Percentiles rank a stretch among this genome's conserved stretches.
Evolutionary conservation across 441 rosid genomes (phyloP).

Genomic region (Kokia cookei): DNA sequence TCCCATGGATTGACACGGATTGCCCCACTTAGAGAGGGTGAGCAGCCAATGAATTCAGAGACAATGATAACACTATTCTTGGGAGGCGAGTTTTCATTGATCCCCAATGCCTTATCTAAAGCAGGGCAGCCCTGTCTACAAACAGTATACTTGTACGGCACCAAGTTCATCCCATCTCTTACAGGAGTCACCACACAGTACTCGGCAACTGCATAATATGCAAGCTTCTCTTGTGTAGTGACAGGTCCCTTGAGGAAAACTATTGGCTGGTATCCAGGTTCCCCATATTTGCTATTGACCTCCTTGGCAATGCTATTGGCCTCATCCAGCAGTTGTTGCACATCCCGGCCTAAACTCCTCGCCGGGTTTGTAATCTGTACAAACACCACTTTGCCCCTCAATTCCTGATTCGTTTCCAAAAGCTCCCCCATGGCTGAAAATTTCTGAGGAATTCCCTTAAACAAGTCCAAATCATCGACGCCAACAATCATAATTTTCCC

Average conservation of each 20-base stretch:
- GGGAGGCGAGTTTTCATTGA: constrained; percentile 22
- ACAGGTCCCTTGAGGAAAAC: constrained; percentile 47
- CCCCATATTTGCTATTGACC: constrained; percentile 43
- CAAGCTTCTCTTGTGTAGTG: constrained; percentile 61
- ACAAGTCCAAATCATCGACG: constrained; percentile 75
- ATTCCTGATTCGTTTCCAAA: constrained; percentile 35
- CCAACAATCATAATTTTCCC: constrained; percentile 62
- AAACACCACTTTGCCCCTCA: constrained; percentile 56
- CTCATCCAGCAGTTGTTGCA: constrained; percentile 52
- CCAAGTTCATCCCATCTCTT: constrained; percentile 90
- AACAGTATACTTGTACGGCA: constrained; percentile 71
- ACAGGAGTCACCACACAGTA: constrained; percentile 78
- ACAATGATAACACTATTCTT: constrained; percentile 66
- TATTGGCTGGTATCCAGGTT: constrained; percentile 59
- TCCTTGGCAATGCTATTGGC: constrained; percentile 27
- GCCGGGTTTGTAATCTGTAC: constrained; percentile 85
- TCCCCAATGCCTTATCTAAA: constrained; percentile 45
- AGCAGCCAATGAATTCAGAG: constrained; percentile 89
- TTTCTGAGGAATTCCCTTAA: constrained; percentile 71
- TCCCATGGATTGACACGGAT: constrained; percentile 86
- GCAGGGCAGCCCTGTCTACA: constrained; percentile 69
- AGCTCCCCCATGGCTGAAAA: constrained; percentile 63
- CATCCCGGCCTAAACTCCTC: constrained; percentile 68
- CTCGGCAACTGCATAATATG: constrained; percentile 63
- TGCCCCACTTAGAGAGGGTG: constrained; percentile 87